Conservation (phyloP, 164 flowering plant species). For the Malania oleifera region DNA sequence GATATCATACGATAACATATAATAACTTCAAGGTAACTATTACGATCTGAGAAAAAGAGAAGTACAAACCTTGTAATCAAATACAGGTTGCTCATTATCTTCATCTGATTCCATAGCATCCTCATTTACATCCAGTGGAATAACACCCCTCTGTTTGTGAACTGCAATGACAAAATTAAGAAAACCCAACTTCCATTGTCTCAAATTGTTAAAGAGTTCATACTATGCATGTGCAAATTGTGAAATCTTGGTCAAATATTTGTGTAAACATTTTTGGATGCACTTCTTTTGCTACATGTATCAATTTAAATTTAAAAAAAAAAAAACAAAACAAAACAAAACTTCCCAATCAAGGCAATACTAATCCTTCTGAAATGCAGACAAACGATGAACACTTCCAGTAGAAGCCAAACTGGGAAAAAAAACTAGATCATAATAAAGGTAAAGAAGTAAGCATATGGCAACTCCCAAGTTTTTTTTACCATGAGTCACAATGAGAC, state of each 20-base stretch:
- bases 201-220: background rate
- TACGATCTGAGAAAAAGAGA: background rate
- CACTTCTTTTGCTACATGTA: background rate
- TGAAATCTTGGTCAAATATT: background rate
- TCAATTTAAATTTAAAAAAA: too few species aligned
- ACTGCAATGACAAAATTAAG: conserved; percentile 34
- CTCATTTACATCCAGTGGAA: conserved; percentile 57
- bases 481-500: too few species aligned
- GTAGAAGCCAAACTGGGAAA: too few species aligned
- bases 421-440: too few species aligned
- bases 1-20: background rate
- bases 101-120: conserved; percentile 65
- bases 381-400: too few species aligned
- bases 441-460: too few species aligned
- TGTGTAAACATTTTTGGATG: background rate
- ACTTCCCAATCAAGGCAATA: too few species aligned
- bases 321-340: too few species aligned
- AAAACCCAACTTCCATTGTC: background rate
- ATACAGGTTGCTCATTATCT: conserved; percentile 63
- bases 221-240: background rate
- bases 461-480: too few species aligned
- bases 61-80: conserved; percentile 52
- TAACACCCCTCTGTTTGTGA: conserved; percentile 78
- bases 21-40: background rate
- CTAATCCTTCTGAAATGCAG: too few species aligned